phyloP scores from a whole-genome alignment of 805 yeast genomes.

The Barnettozyma sucrosica region DNA sequence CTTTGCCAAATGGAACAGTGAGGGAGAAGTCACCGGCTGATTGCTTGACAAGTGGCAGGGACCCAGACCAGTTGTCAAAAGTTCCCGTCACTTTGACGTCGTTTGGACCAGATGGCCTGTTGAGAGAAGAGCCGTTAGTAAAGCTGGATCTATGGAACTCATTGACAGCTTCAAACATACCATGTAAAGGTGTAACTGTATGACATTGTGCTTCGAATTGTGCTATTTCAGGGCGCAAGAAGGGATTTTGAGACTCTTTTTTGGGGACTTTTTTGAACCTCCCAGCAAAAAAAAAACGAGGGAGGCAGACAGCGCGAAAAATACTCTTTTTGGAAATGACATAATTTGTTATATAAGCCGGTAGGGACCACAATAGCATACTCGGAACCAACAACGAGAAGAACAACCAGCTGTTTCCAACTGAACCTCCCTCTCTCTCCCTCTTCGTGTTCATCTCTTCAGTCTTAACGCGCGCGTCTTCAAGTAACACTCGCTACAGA shows the following conservation, averaged over 20 bases:
- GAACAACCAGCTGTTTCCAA: no score
- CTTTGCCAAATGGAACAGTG: slow-evolving; percentile 45
- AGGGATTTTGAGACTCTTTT: not conserved
- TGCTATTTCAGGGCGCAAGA: not conserved
- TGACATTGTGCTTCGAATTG: slow-evolving; percentile 3
- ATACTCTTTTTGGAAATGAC: not conserved
- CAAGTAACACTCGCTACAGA: not conserved
- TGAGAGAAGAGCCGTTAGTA: slow-evolving; percentile 38
- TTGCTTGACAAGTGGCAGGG: slow-evolving; percentile 54
- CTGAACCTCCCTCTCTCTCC: no score
- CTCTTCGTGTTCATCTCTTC: no score
- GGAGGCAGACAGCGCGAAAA: slow-evolving; percentile 1
- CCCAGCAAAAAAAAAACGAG: not conserved
- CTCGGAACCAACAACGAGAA: no score
- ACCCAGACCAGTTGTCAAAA: slow-evolving; percentile 62
- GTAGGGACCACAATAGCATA: no score
- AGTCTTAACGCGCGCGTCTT: no score
- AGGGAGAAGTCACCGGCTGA: slow-evolving; percentile 56
- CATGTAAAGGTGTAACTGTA: slow-evolving; percentile 7
- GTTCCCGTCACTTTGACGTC: slow-evolving; percentile 66
- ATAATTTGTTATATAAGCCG: no score
- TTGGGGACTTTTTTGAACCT: not conserved
- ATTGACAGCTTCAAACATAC: not conserved
- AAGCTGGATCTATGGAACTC: slow-evolving; percentile 12
- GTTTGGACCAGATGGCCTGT: slow-evolving; percentile 45